Conservation (phyloP, 495 filamentous ascomycete genomes). For the Emericellopsis terricola region DNA sequence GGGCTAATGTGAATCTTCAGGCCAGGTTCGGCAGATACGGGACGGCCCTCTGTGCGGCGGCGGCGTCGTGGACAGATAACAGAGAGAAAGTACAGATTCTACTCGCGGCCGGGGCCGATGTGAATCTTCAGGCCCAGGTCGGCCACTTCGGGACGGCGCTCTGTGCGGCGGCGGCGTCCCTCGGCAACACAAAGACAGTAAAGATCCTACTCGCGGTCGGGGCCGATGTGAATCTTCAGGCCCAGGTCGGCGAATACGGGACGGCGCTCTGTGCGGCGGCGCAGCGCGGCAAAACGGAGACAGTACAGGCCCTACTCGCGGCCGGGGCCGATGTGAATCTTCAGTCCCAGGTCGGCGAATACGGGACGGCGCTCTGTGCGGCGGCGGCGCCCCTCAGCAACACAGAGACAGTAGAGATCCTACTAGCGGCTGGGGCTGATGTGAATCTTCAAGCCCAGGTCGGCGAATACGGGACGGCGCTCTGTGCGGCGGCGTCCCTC, state of each 20-base stretch:
- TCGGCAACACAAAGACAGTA: not conserved
- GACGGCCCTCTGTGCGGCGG: no score
- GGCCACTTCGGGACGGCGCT: not conserved
- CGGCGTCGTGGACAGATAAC: no score
- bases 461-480: not conserved
- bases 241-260: no score
- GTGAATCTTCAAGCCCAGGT: not conserved
- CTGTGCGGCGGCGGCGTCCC: not conserved
- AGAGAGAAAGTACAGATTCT: not conserved
- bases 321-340: not conserved
- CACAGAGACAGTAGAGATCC: not conserved
- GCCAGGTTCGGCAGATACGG: no score
- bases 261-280: not conserved
- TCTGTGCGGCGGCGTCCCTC: not conserved
- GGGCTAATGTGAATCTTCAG: no score
- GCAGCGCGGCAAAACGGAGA: not conserved
- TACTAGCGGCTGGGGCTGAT: not conserved
- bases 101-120: slow-evolving; percentile 1
- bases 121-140: not conserved
- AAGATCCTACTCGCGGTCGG: not conserved
- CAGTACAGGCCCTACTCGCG: not conserved
- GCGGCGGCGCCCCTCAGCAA: not conserved
- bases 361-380: not conserved
- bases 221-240: not conserved
- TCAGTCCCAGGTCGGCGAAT: not conserved